phyloP scores from a whole-genome alignment of 345 rosid species.

The Gossypium arboreum region DNA sequence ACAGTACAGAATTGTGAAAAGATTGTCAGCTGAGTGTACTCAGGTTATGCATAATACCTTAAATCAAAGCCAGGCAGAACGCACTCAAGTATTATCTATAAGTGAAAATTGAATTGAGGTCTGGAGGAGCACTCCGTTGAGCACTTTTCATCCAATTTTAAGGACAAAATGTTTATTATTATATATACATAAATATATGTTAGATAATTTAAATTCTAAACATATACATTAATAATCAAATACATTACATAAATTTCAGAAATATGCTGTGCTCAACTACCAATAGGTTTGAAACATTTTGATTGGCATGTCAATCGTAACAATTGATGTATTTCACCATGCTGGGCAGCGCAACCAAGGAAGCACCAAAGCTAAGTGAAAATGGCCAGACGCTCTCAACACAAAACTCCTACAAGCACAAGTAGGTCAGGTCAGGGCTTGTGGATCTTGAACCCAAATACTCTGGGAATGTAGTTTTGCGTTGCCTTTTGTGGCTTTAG shows the following conservation, averaged over 20 bases:
- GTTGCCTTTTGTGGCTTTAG: conserved; percentile 74
- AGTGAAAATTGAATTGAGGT: no score
- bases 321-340: conserved; percentile 12
- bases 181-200: neutral
- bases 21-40: no score
- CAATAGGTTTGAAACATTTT: conserved; percentile 14
- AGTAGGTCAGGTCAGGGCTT: conserved; percentile 52
- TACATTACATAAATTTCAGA: conserved; percentile 14
- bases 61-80: no score
- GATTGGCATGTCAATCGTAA: conserved; percentile 5
- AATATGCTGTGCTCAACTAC: conserved; percentile 13
- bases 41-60: no score
- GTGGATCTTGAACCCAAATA: conserved; percentile 91
- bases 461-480: conserved; percentile 76
- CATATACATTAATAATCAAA: neutral
- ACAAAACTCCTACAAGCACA: conserved; percentile 19
- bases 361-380: conserved; percentile 1
- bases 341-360: conserved; percentile 1
- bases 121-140: no score
- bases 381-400: neutral
- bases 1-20: no score
- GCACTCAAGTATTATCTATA: no score
- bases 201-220: neutral
- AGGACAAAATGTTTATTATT: no score
- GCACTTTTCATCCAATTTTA: no score